These are phyloP conservation scores for Laburnicola sp. DNA, from an alignment of 2,329 filamentous ascomycete genomes.

Conservation along the genomic window DNA sequence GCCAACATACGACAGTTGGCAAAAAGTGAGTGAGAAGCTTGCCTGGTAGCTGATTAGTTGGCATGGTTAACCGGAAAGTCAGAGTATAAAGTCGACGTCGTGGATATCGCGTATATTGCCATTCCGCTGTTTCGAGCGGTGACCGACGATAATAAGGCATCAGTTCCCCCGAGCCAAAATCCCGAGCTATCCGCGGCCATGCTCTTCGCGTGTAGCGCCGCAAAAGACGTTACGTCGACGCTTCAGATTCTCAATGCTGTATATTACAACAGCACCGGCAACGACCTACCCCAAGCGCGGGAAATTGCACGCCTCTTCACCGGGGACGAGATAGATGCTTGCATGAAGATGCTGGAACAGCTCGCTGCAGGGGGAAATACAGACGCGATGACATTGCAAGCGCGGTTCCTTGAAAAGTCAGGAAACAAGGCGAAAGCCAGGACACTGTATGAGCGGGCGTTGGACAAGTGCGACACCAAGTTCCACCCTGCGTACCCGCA, in stretches of 20 bases:
- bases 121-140: slow-evolving; percentile 30
- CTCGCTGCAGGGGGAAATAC: slow-evolving; percentile 23
- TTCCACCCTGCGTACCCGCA: slow-evolving; percentile 19
- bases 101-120: slow-evolving; percentile 31
- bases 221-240: slow-evolving; percentile 32
- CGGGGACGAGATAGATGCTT: slow-evolving; percentile 21
- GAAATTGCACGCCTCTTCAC: slow-evolving; percentile 26
- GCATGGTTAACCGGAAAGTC: too few species aligned
- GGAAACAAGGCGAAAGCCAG: slow-evolving; percentile 27
- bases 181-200: slow-evolving; percentile 21
- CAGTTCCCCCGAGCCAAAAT: slow-evolving; percentile 31
- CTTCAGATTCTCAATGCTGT: slow-evolving; percentile 35
- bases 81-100: slow-evolving; percentile 30
- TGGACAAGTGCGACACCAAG: slow-evolving; percentile 20
- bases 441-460: slow-evolving; percentile 28
- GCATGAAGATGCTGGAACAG: slow-evolving; percentile 23
- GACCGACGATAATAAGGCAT: slow-evolving; percentile 20
- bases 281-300: slow-evolving; percentile 9
- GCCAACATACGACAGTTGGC: slow-evolving; percentile 22
- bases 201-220: slow-evolving; percentile 34
- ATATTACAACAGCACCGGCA: slow-evolving; percentile 18
- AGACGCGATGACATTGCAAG: slow-evolving; percentile 35
- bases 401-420: slow-evolving; percentile 34
- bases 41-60: too few species aligned
- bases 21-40: slow-evolving; percentile 24